Conservation (phyloP, 768 basidiomycete genomes). For the Scleroderma citrinum region DNA sequence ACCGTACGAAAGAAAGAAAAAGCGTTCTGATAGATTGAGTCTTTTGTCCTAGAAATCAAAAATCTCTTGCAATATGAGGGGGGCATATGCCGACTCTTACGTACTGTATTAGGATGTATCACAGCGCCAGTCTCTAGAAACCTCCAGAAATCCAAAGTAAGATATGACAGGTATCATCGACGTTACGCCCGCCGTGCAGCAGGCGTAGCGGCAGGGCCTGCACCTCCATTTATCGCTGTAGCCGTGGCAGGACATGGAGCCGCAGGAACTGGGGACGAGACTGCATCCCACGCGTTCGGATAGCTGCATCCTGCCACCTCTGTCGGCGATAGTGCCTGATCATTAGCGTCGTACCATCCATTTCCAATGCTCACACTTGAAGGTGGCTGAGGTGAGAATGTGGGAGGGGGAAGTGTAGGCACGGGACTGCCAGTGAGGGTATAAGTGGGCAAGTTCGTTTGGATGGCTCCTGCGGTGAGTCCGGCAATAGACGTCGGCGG, state of each 20-base stretch:
- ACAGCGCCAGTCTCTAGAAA: too few relatives aligned
- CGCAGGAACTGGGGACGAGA: conserved; percentile 41
- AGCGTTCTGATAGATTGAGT: too few relatives aligned
- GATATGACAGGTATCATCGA: neutral
- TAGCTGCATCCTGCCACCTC: conserved; percentile 60
- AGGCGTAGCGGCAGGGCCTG: neutral
- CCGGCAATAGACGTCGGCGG: conserved; percentile 48
- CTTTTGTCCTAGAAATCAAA: too few relatives aligned
- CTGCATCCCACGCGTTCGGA: conserved; percentile 59
- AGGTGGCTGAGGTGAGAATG: conserved; percentile 38
- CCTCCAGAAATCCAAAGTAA: too few relatives aligned
- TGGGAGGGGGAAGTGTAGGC: conserved; percentile 50
- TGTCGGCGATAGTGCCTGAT: conserved; percentile 49
- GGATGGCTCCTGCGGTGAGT: conserved; percentile 32
- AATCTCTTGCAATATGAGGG: too few relatives aligned
- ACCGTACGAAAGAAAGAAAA: too few relatives aligned
- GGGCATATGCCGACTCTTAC: too few relatives aligned
- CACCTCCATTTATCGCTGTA: neutral
- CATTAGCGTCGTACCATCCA: conserved; percentile 54
- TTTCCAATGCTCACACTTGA: conserved; percentile 39
- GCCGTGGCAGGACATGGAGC: conserved; percentile 32
- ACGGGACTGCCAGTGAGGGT: conserved; percentile 50
- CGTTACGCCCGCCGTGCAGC: neutral
- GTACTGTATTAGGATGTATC: too few relatives aligned
- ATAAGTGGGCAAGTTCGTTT: conserved; percentile 50